These are phyloP conservation scores for Lachnellula cervina DNA, from an alignment of 2,329 filamentous ascomycete genomes.

Conservation along the genomic window DNA sequence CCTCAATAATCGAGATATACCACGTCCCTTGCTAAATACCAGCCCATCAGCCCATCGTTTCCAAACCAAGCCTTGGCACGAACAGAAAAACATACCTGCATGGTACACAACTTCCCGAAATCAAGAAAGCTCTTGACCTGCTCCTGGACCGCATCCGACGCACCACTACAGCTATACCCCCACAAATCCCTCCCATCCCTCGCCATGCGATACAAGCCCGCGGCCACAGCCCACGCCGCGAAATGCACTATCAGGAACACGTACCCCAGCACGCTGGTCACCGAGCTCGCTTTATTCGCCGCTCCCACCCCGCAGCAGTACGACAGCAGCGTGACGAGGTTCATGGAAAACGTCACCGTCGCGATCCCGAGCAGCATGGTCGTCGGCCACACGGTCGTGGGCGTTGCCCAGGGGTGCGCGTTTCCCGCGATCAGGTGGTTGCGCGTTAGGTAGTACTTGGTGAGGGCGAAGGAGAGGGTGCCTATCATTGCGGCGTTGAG, in stretches of 20 bases:
- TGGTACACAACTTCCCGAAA: conserved; percentile 21
- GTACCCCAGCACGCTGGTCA: conserved; percentile 5
- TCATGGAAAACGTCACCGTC: conserved; percentile 15
- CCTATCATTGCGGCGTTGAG: conserved; percentile 15
- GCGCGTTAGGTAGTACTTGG: conserved; percentile 17
- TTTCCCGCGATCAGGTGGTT: conserved; percentile 5
- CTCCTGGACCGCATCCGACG: conserved; percentile 13
- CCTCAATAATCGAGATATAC: conserved; percentile 18
- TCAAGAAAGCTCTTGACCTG: conserved; percentile 15
- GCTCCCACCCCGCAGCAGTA: conserved; percentile 14
- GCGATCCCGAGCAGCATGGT: conserved; percentile 17
- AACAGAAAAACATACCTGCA: conserved; percentile 14
- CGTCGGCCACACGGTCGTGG: conserved; percentile 17
- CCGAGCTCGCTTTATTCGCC: conserved; percentile 13
- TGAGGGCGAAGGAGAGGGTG: conserved; percentile 16
- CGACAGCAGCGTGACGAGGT: conserved; percentile 10
- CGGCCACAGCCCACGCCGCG: conserved; percentile 12
- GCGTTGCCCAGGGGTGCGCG: conserved; percentile 9
- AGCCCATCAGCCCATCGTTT: neutral
- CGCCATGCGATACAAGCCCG: conserved; percentile 10
- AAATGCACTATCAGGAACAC: conserved; percentile 10
- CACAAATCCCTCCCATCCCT: conserved; percentile 13
- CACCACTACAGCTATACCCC: conserved; percentile 17
- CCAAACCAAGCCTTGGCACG: too few species aligned
- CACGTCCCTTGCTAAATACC: conserved; percentile 13